Evolutionary conservation across 108 stramenopile species (phyloP).

Genomic region (Mediolabrus comicus): DNA sequence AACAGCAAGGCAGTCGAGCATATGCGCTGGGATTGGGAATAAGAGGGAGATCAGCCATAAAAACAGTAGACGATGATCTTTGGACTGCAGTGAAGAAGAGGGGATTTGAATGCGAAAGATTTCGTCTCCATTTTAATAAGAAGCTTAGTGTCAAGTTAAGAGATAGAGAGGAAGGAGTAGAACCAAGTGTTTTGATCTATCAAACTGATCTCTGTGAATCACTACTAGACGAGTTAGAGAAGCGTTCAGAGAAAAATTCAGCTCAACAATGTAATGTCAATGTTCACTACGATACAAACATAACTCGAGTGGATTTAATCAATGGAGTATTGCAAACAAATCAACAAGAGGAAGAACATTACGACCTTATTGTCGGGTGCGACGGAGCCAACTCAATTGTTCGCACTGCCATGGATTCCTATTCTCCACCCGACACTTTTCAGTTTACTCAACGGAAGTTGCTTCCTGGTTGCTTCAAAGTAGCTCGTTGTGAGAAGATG

Average conservation of each 20-base stretch:
- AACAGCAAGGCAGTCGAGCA: conserved; percentile 41
- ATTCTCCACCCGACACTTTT: conserved; percentile 26
- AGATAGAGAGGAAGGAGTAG: conserved; percentile 30
- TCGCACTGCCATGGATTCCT: conserved; percentile 30
- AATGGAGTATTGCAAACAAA: neutral
- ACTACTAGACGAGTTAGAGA: conserved; percentile 65
- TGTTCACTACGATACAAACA: conserved; percentile 34
- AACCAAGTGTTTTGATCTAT: conserved; percentile 73
- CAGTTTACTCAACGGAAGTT: conserved; percentile 24
- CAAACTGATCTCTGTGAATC: conserved; percentile 71
- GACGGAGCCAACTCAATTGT: conserved; percentile 78
- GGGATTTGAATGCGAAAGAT: conserved; percentile 71
- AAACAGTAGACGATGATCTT: conserved; percentile 48
- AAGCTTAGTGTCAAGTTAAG: conserved; percentile 49
- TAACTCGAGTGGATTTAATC: conserved; percentile 27
- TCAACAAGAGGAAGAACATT: conserved; percentile 23
- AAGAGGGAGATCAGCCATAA: conserved; percentile 64
- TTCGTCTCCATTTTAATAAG: conserved; percentile 49
- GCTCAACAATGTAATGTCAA: neutral
- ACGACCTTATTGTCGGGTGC: conserved; percentile 71
- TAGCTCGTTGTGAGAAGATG: conserved; percentile 38
- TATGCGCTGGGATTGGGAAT: conserved; percentile 73
- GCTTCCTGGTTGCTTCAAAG: conserved; percentile 69
- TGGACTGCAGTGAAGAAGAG: conserved; percentile 55
- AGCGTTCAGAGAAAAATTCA: neutral